phyloP scores from a whole-genome alignment of 305 asterid genomes.

The Solanum hybrid region DNA sequence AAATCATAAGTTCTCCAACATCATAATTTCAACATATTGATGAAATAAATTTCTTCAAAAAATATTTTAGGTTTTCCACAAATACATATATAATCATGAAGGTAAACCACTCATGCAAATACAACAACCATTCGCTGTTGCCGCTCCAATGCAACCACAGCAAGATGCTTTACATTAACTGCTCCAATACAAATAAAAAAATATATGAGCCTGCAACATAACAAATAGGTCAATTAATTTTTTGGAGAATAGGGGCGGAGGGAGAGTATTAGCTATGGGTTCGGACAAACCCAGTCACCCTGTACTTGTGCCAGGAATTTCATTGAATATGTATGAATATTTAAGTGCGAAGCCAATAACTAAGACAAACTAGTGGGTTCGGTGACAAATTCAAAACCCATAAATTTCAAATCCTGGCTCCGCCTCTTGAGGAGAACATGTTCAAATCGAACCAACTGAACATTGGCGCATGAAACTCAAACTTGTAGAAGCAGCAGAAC shows the following conservation, averaged over 20 bases:
- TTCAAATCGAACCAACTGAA: background rate
- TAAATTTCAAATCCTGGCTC: background rate
- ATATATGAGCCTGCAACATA: conserved; percentile 68
- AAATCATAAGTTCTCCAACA: too few species aligned
- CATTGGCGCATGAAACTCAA: background rate
- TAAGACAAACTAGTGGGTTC: background rate
- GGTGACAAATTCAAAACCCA: background rate
- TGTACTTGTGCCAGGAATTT: background rate
- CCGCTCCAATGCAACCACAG: conserved; percentile 73
- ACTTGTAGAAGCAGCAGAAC: background rate
- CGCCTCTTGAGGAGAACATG: background rate
- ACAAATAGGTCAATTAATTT: background rate
- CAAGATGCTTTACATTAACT: conserved; percentile 52
- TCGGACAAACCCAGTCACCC: background rate
- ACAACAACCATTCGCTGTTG: conserved; percentile 43
- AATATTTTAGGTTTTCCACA: background rate
- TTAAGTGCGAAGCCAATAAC: background rate
- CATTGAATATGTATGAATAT: background rate
- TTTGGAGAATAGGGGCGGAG: background rate
- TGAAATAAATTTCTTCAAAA: too few species aligned
- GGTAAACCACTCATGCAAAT: conserved; percentile 81
- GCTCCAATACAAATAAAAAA: conserved; percentile 66
- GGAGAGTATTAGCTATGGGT: background rate
- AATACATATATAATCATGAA: background rate
- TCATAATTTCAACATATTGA: too few species aligned